These are phyloP conservation scores for Yarrowia sp. DNA, from an alignment of 805 yeast species.

Conservation along the genomic window DNA sequence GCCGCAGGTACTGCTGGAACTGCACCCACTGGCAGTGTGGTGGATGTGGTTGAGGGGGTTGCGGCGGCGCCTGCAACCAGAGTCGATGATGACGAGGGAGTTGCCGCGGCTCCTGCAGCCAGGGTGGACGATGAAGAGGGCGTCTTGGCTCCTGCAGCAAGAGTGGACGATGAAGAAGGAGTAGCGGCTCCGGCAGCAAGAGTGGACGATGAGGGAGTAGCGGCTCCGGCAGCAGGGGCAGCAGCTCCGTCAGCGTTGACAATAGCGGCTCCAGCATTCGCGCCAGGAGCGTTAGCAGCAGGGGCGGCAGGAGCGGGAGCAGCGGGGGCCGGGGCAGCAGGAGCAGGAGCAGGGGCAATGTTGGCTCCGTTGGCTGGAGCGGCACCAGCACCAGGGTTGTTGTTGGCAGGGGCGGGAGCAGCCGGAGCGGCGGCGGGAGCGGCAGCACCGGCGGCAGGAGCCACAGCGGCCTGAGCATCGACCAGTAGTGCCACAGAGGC, in stretches of 20 bases:
- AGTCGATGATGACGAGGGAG: not conserved
- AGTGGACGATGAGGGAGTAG: not conserved
- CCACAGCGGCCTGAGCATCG: constrained; percentile 9
- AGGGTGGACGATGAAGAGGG: not conserved
- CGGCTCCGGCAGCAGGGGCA: not conserved
- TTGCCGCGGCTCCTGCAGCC: not conserved
- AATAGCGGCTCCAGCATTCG: not conserved
- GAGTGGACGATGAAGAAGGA: not conserved
- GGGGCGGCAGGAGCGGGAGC: not conserved
- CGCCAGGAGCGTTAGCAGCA: not conserved
- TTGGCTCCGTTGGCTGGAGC: constrained; percentile 11
- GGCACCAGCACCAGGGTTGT: constrained; percentile 15
- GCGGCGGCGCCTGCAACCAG: constrained; percentile 1
- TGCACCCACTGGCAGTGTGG: not conserved
- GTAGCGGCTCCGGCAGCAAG: not conserved
- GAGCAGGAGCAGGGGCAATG: not conserved
- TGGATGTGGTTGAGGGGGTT: not conserved
- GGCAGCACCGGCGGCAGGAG: not conserved
- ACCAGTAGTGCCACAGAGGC: constrained; percentile 3
- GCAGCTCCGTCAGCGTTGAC: not conserved
- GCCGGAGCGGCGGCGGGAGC: constrained; percentile 3
- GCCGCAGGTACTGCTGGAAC: not conserved
- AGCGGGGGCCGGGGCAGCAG: not conserved
- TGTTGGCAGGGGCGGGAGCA: not conserved
- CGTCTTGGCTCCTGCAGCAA: not conserved